Base-by-base conservation (phyloP, 345 rosid genomes). In the Reutealis trisperma region DNA sequence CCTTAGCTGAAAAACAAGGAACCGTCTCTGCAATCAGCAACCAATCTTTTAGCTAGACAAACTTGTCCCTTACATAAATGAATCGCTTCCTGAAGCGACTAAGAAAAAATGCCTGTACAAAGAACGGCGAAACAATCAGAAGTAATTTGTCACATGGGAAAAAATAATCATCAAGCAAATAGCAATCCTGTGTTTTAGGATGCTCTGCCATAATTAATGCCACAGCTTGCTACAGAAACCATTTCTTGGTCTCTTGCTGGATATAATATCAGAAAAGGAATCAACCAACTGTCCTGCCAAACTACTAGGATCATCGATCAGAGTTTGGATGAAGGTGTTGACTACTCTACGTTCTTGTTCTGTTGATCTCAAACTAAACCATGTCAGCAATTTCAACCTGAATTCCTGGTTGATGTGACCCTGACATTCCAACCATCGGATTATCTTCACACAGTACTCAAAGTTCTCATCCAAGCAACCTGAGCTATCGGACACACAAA, bases 221-320 rank as follows among this genome's bases (percentile, higher is more conserved):
- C 88, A 84, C 79, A 82, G 84, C 89, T 87, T 87, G 78, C 89
- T 78, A 63, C 94, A 90, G 81, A 87, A 82, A 73, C 90, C 91
- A 51, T 86, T 92, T 68, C 90, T 85, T 7, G 83, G 85, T 86
- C 90, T 91, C 88, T 92, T 90, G 90, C 73, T 85, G 24, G 95
- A 92, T 85, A 94, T 45, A 34, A 90, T 86, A 60, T 91, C 95
- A 7, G 94, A 88, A 67, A 96, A 94, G 0, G 97, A 83, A 75
- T 96, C 93, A 57, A 91, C 86, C 84, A 96, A 85, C 85, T 96
- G 99, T 32, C 93, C 98, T 6, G 95, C 98, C 83, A 96, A 86
- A 87, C 98, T 92, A 81, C 88, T 83, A 14, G 86, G 98, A 83
- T 94, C 99, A 77, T 94, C 98, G 8, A 82, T 85, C 78, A 96